phyloP scores from a whole-genome alignment of 2,329 filamentous ascomycete genomes.

The Talaromyces sp. region DNA sequence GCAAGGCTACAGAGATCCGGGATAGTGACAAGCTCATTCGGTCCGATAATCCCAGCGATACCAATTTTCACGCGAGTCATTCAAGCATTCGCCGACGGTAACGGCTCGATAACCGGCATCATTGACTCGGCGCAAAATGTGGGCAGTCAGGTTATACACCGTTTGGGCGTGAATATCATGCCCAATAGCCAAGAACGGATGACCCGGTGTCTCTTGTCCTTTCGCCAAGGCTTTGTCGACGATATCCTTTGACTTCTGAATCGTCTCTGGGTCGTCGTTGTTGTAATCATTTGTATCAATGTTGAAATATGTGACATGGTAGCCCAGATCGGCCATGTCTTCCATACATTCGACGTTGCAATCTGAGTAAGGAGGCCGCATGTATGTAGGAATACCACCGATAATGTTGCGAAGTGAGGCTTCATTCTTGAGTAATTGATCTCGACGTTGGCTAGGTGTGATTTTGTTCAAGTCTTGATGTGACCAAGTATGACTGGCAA shows the following conservation, averaged over 20 bases:
- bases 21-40: background rate
- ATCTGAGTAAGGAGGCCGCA: slow-evolving; percentile 49
- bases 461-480: slow-evolving; percentile 45
- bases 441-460: slow-evolving; percentile 29
- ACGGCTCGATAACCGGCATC: slow-evolving; percentile 33
- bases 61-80: slow-evolving; percentile 35
- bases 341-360: slow-evolving; percentile 35
- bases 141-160: slow-evolving; percentile 37
- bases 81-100: slow-evolving; percentile 42
- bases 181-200: slow-evolving; percentile 38
- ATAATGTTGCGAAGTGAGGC: slow-evolving; percentile 45
- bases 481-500: slow-evolving; percentile 51
- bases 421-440: slow-evolving; percentile 46
- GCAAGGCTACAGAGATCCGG: background rate
- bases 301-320: slow-evolving; percentile 46
- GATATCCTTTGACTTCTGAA: slow-evolving; percentile 37
- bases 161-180: slow-evolving; percentile 42
- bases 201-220: slow-evolving; percentile 19
- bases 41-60: slow-evolving; percentile 35
- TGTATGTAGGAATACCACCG: slow-evolving; percentile 49
- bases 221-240: slow-evolving; percentile 31
- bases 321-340: slow-evolving; percentile 44
- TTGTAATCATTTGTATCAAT: slow-evolving; percentile 47
- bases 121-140: slow-evolving; percentile 32
- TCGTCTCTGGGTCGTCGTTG: slow-evolving; percentile 31